Conservation (phyloP, 257 asterid genomes). For the Solanum sparsipilum region DNA sequence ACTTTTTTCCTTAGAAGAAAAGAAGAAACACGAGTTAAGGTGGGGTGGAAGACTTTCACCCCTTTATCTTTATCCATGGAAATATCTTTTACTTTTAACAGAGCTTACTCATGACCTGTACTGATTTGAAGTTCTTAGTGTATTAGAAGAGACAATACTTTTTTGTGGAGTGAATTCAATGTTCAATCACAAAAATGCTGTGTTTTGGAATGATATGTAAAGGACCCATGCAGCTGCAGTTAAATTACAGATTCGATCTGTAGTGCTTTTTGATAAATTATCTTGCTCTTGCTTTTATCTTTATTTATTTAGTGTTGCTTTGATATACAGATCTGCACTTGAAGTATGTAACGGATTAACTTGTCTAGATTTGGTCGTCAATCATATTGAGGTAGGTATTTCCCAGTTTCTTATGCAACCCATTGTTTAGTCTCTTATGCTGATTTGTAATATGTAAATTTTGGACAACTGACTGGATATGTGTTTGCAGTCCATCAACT, state of each 20-base stretch:
- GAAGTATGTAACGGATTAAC: conserved; percentile 53
- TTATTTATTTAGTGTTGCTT: neutral
- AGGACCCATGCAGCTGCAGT: neutral
- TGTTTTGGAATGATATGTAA: neutral
- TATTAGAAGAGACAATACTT: neutral
- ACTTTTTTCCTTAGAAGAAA: neutral
- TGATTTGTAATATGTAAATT: conserved; percentile 4
- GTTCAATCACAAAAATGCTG: neutral
- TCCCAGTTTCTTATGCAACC: neutral
- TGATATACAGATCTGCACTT: conserved; percentile 47
- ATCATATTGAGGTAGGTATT: conserved; percentile 66
- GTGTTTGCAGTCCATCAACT: conserved; percentile 53
- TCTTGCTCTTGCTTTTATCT: neutral
- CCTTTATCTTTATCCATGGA: neutral
- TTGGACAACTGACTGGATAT: conserved; percentile 10
- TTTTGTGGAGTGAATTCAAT: neutral
- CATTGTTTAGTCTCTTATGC: conserved; percentile 2
- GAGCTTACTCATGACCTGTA: neutral
- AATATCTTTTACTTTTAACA: neutral
- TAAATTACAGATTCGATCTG: neutral
- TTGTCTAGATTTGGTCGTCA: conserved; percentile 59
- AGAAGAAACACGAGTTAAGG: neutral
- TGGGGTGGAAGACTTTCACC: neutral
- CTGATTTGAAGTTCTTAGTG: neutral
- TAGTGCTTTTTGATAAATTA: neutral